Conservation (phyloP, 306 rosid species). For the Sechiopsis laciniata region DNA sequence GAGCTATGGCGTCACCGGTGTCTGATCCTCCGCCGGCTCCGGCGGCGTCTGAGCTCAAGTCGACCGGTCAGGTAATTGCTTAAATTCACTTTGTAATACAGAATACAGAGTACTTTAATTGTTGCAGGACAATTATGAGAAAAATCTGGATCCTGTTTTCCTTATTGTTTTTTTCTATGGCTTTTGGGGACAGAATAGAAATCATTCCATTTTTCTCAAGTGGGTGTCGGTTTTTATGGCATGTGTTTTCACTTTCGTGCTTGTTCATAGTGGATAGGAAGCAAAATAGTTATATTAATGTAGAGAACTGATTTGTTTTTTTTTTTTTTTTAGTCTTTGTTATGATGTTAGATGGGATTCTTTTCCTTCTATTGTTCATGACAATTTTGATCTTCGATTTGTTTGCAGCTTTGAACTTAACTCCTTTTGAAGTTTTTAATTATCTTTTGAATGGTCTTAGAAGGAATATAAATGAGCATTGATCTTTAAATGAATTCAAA, state of each 20-base stretch:
- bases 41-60: slow-evolving; percentile 23
- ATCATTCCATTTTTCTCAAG: neutral
- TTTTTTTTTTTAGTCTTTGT: neutral
- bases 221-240: neutral
- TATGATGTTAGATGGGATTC: neutral
- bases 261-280: slow-evolving; percentile 1
- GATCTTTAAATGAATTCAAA: neutral
- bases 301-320: neutral
- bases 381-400: neutral
- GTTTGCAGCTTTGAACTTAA: neutral
- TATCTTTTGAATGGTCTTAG: neutral
- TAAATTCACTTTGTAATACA: neutral
- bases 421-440: too few species aligned
- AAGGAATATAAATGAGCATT: neutral
- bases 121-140: neutral
- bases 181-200: neutral
- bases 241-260: neutral
- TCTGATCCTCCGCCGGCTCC: neutral
- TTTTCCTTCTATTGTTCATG: neutral
- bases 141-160: neutral
- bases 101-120: neutral
- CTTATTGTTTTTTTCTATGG: neutral
- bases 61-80: slow-evolving; percentile 49
- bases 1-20: slow-evolving; percentile 62
- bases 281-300: slow-evolving; percentile 8